Base-by-base conservation (phyloP, 495 filamentous ascomycete species). In the Talaromyces trachyspermus region DNA sequence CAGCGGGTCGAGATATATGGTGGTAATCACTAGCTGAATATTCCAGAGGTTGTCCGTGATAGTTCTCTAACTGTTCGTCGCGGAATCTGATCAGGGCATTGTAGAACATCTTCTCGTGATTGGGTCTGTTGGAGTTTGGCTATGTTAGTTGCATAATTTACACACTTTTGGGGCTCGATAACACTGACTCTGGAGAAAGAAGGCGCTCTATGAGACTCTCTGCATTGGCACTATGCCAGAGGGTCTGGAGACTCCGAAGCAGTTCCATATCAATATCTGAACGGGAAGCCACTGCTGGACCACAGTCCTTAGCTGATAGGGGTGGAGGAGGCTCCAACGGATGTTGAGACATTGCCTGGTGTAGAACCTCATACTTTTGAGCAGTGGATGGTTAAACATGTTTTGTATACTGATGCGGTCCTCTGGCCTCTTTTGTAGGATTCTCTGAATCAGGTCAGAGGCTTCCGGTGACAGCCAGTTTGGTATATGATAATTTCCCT, bases 81-180 rank as follows among this genome's bases (percentile, higher is more conserved):
- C 85, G 73, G 59, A 95, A 90, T 53, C 79, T 83, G 49, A 83
- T 65, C 18, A 98, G 78, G 0, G 91, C 76, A 58, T 77, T 83
- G 69, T 97, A 98, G 54, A 97, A 94, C 57, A 89, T 70, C 52
- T 94, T 90, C 56, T 95, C 88, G 26, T 95, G 85, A 49, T 91
- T 96, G 2, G 74, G 70, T 51, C 88, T 94, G 47, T 38, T 33
- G 22, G 15, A 40, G 24, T 56, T 49, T 60, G 32, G 17, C 26
- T 12, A 43, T 19, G 17, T 5, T 17, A 22, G 15, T 15, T n/a
- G 9, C 35, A 40, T 43, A 32, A 46, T 23, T 33, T n/a, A 40
- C 35, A 40, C 37, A 32, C 42, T 23, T 33, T n/a, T 39, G 17
- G 41, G 32, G 26, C 37, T 35, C 44, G 5, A 22, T 22, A n/a